These are phyloP conservation scores for Lithospermum erythrorhizon DNA, from an alignment of 257 asterid genomes.

Conservation along the genomic window DNA sequence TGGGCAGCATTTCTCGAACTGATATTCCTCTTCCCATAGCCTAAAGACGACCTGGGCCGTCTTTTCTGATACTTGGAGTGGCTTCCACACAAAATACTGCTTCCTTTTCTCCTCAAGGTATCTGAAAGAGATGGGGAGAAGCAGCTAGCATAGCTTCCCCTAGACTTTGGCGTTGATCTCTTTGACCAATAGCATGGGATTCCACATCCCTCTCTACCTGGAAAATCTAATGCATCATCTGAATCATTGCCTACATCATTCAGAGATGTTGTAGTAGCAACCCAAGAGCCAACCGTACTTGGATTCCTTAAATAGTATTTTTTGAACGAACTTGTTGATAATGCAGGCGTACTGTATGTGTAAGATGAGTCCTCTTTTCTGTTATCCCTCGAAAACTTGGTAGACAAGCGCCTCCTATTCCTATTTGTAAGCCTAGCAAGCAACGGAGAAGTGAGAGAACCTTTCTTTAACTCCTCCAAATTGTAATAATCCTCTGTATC, in stretches of 20 bases:
- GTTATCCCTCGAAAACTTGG: slow-evolving; percentile 34
- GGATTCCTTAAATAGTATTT: slow-evolving; percentile 49
- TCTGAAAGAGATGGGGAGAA: slow-evolving; percentile 89
- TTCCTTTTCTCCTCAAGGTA: slow-evolving; percentile 75
- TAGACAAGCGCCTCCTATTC: slow-evolving; percentile 43
- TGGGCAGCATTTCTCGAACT: slow-evolving; percentile 38
- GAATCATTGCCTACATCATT: slow-evolving; percentile 79
- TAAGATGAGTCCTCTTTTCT: slow-evolving; percentile 68
- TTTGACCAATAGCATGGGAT: slow-evolving; percentile 94
- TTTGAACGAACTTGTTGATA: slow-evolving; percentile 66
- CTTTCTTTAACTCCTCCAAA: slow-evolving; percentile 62
- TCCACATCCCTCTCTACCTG: slow-evolving; percentile 81
- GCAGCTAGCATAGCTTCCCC: slow-evolving; percentile 53
- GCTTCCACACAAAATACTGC: slow-evolving; percentile 59
- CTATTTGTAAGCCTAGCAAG: slow-evolving; percentile 55
- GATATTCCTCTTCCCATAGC: slow-evolving; percentile 49
- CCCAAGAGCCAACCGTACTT: slow-evolving; percentile 84
- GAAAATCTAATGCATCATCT: slow-evolving; percentile 72
- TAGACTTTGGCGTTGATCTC: slow-evolving; percentile 82
- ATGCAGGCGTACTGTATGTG: slow-evolving; percentile 64
- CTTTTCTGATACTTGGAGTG: slow-evolving; percentile 41
- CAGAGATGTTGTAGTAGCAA: slow-evolving; percentile 60
- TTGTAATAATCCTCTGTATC: slow-evolving; percentile 65
- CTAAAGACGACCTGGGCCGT: slow-evolving; percentile 34
- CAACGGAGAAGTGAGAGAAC: slow-evolving; percentile 56